These are phyloP conservation scores for Metschnikowia lunata DNA, from an alignment of 805 yeast species.

Conservation along the genomic window DNA sequence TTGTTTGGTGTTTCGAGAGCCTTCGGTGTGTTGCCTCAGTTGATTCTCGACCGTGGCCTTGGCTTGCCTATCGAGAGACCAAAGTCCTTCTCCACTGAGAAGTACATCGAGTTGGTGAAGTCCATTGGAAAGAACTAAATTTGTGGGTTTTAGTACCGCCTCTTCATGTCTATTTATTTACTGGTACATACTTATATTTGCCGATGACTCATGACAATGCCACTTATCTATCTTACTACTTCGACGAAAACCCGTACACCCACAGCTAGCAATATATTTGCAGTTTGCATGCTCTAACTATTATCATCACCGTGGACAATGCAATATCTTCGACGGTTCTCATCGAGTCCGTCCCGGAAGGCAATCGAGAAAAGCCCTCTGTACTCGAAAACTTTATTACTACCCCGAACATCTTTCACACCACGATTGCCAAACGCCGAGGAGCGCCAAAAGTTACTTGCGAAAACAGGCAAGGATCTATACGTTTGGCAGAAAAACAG, in stretches of 20 bases:
- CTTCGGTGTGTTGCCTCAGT: slow-evolving; percentile 72
- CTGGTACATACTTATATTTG: slow-evolving; percentile 8
- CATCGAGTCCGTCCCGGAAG: slow-evolving; percentile 3
- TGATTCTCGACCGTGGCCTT: slow-evolving; percentile 71
- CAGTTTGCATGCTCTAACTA: too few relatives aligned
- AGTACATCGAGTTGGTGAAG: slow-evolving; percentile 23
- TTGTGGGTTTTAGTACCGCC: neutral
- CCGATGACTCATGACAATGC: slow-evolving; percentile 10
- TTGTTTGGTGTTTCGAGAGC: slow-evolving; percentile 81
- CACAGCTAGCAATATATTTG: too few relatives aligned
- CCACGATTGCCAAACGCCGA: slow-evolving; percentile 50
- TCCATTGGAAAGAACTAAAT: slow-evolving; percentile 18
- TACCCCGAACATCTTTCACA: slow-evolving; percentile 62
- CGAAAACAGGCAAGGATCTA: slow-evolving; percentile 52
- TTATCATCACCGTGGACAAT: neutral
- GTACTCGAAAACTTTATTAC: slow-evolving; percentile 49
- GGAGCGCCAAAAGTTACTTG: slow-evolving; percentile 35
- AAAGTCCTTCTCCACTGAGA: slow-evolving; percentile 42
- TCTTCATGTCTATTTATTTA: slow-evolving; percentile 14
- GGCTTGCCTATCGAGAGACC: slow-evolving; percentile 84
- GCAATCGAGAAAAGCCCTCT: slow-evolving; percentile 6
- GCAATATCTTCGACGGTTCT: slow-evolving; percentile 4
- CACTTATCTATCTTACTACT: neutral
- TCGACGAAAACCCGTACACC: neutral
- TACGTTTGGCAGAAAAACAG: slow-evolving; percentile 54